phyloP scores from a whole-genome alignment of 768 basidiomycete genomes.

The Leccinum arenicola region DNA sequence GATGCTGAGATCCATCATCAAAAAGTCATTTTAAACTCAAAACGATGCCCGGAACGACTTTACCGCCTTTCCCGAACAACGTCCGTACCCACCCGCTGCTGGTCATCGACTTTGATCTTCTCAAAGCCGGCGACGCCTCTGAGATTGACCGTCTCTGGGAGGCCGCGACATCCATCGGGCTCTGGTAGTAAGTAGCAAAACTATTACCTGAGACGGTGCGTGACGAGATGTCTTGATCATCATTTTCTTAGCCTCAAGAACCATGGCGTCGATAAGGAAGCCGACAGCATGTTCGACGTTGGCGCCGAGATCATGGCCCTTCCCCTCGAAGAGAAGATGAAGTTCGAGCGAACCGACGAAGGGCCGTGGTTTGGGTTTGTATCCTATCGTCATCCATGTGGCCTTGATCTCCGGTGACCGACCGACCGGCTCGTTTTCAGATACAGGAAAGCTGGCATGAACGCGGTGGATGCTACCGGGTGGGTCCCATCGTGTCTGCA shows the following conservation, averaged over 20 bases:
- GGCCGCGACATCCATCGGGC: slow-evolving; percentile 47
- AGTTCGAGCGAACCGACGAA: slow-evolving; percentile 31
- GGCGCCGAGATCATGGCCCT: slow-evolving; percentile 41
- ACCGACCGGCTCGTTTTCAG: neutral
- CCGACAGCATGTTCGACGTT: slow-evolving; percentile 40
- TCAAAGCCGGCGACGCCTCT: slow-evolving; percentile 32
- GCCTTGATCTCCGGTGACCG: neutral
- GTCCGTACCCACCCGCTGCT: slow-evolving; percentile 44
- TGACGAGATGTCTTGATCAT: neutral
- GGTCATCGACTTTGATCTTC: slow-evolving; percentile 41
- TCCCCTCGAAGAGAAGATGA: slow-evolving; percentile 40
- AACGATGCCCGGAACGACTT: slow-evolving; percentile 32
- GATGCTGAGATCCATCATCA: neutral
- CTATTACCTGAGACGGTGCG: neutral
- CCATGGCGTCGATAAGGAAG: slow-evolving; percentile 38
- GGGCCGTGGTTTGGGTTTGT: neutral
- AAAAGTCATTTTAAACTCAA: neutral
- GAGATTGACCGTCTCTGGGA: slow-evolving; percentile 46
- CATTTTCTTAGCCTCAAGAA: slow-evolving; percentile 37
- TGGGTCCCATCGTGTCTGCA: neutral
- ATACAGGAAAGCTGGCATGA: neutral
- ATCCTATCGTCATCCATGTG: neutral
- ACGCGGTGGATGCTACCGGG: neutral
- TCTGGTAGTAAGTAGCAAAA: slow-evolving; percentile 48
- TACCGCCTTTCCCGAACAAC: slow-evolving; percentile 44